phyloP scores from a whole-genome alignment of 805 yeast species.

The Candida yuanshanica region DNA sequence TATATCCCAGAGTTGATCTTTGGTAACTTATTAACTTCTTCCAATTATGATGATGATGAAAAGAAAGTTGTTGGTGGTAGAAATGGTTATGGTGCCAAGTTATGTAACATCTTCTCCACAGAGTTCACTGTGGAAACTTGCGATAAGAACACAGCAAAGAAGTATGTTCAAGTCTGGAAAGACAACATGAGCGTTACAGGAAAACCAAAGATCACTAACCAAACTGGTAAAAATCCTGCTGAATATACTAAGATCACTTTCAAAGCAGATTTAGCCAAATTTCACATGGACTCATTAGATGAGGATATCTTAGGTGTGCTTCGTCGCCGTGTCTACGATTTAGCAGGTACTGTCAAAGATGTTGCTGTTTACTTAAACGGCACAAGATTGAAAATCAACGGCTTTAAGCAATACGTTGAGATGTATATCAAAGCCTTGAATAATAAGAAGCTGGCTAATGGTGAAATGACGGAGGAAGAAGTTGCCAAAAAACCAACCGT shows the following conservation, averaged over 20 bases:
- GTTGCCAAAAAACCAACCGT: slow-evolving; percentile 49
- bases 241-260: slow-evolving; percentile 87
- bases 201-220: slow-evolving; percentile 62
- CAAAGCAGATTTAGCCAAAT: slow-evolving; percentile 79
- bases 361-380: slow-evolving; percentile 76
- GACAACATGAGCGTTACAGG: slow-evolving; percentile 77
- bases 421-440: slow-evolving; percentile 77
- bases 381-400: slow-evolving; percentile 57
- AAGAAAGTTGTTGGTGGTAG: slow-evolving; percentile 98
- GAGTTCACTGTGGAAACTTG: slow-evolving; percentile 86
- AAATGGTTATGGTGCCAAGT: slow-evolving; percentile 96
- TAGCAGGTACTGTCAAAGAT: slow-evolving; percentile 89
- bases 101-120: slow-evolving; percentile 92
- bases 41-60: slow-evolving; percentile 92
- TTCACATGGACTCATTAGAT: slow-evolving; percentile 81
- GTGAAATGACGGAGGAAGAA: slow-evolving; percentile 27
- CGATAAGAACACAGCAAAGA: slow-evolving; percentile 54
- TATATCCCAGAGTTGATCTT: slow-evolving; percentile 95
- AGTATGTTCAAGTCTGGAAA: slow-evolving; percentile 81
- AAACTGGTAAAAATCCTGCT: slow-evolving; percentile 37
- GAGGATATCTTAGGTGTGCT: slow-evolving; percentile 78
- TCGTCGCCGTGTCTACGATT: slow-evolving; percentile 90
- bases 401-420: slow-evolving; percentile 84
- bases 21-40: slow-evolving; percentile 90
- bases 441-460: slow-evolving; percentile 29